Evolutionary conservation across 108 stramenopile genomes (phyloP).

Genomic region (Cyclotella baltica): DNA sequence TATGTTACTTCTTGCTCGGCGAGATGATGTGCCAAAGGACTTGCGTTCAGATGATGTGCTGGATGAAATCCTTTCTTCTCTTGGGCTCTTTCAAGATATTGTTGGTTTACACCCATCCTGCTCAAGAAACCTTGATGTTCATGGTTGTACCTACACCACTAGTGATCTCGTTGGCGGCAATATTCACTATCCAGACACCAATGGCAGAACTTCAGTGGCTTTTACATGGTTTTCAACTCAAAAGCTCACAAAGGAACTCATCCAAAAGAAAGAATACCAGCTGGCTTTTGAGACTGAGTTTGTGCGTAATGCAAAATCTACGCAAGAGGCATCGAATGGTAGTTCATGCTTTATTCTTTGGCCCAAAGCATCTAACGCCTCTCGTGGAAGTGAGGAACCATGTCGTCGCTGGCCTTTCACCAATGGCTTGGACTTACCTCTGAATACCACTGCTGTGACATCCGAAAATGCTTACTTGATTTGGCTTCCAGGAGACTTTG

Average conservation of each 20-base stretch:
- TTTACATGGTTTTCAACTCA: conserved; percentile 14
- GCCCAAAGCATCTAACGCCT: neutral
- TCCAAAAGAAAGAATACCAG: neutral
- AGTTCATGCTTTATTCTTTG: conserved; percentile 7
- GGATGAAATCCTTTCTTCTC: conserved; percentile 2
- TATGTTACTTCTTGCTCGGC: conserved; percentile 19
- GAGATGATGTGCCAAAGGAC: conserved; percentile 17
- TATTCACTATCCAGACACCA: conserved; percentile 22
- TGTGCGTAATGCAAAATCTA: conserved; percentile 6
- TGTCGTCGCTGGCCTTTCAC: neutral
- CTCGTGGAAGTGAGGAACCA: neutral
- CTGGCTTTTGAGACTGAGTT: conserved; percentile 25
- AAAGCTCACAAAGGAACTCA: conserved; percentile 14
- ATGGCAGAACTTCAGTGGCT: conserved; percentile 16
- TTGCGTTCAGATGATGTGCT: conserved; percentile 1
- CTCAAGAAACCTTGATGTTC: conserved; percentile 20
- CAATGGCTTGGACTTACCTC: conserved; percentile 18
- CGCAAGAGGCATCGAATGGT: conserved; percentile 20
- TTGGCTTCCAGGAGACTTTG: conserved; percentile 28
- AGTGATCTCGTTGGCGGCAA: conserved; percentile 20
- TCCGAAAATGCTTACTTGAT: conserved; percentile 17
- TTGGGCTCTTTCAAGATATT: conserved; percentile 13
- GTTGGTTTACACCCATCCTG: conserved; percentile 7
- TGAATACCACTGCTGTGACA: conserved; percentile 4
- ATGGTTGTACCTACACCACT: conserved; percentile 19